Evolutionary conservation across 257 asterid species (phyloP), one percentile per base, ranked within the genome.

Genomic region (Gentiana macrophylla): DNA sequence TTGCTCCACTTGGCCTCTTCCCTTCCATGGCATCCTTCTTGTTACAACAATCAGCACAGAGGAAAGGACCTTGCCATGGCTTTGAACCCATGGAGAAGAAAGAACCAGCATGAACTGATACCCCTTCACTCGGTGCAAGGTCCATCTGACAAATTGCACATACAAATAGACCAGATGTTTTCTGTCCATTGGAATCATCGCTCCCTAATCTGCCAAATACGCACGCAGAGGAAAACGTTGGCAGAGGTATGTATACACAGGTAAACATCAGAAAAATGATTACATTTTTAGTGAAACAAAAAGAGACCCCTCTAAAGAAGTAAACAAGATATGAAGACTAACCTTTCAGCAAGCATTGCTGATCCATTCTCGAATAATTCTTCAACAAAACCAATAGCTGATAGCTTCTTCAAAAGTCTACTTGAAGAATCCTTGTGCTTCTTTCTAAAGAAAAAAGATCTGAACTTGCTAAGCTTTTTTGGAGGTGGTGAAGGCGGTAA

Each of bases 41-140:
- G 51, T 77, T 64, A 5, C 78, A 80, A 35, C 95, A 86, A 35
- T 74, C 93, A 1, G 67, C 77, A 59, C 97, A 89, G 0, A 89
- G 84, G 64, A 89, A 89, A 13, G 95, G 97, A 9, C 94, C 94
- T 78, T 86, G 80, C 95, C 97, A 89, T 0, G 92, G 97, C 67
- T 68, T 81, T 11, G 97, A 70, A 78, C 87, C 76, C 57, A 67
- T 67, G 0, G 94, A 79, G 70, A 86, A 89, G 52, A 89, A 81
- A 41, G 86, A 73, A 35, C 90, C 92, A n/a, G 96, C 94, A 49
- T 84, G 94, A 49, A 84, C 92, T 0, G 94, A 84, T 55, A 86
- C 73, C 59, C 94, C 94, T 56, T 86, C 92, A 9, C 67, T 70
- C 41, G 84, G 75, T 15, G 80, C 87, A 36, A 84, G 83, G 57